Percentiles rank a stretch among this genome's conserved stretches.
These are phyloP conservation scores for Sindora glabra DNA, from an alignment of 306 rosid species.

Conservation along the genomic window DNA sequence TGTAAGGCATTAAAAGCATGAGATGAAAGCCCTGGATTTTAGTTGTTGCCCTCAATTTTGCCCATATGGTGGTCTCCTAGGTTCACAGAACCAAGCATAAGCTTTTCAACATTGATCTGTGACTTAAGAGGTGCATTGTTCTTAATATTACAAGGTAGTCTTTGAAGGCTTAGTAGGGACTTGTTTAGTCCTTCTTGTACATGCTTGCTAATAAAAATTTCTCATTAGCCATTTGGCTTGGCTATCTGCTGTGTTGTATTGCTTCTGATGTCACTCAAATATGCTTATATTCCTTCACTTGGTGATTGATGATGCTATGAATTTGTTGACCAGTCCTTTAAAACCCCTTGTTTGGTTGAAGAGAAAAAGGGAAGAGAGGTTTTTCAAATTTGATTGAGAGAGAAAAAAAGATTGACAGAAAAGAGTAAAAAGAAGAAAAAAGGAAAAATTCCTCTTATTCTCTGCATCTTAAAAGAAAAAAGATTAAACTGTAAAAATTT, in stretches of 20 bases:
- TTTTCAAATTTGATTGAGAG: no score
- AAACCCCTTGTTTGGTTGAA: no score
- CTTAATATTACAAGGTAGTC: background rate
- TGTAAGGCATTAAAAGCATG: slow-evolving; percentile 15
- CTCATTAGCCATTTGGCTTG: slow-evolving; percentile 18
- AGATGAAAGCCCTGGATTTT: slow-evolving; percentile 22
- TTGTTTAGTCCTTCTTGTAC: slow-evolving; percentile 30
- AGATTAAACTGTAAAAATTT: no score
- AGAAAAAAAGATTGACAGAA: no score
- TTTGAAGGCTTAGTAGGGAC: slow-evolving; percentile 12
- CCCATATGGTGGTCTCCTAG: slow-evolving; percentile 9
- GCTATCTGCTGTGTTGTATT: background rate
- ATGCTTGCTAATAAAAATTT: slow-evolving; percentile 32
- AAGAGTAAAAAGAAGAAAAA: no score
- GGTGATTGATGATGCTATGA: no score
- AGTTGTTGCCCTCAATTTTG: slow-evolving; percentile 17
- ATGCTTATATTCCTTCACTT: background rate
- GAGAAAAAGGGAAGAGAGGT: no score
- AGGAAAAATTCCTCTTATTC: no score
- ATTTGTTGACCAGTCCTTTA: no score
- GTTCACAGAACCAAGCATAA: slow-evolving; percentile 14
- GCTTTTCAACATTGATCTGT: slow-evolving; percentile 15
- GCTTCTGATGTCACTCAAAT: background rate
- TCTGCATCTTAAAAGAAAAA: no score
- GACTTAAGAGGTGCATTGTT: slow-evolving; percentile 13